Evolutionary conservation across 345 rosid genomes (phyloP).

Genomic region (Durio zibethinus): DNA sequence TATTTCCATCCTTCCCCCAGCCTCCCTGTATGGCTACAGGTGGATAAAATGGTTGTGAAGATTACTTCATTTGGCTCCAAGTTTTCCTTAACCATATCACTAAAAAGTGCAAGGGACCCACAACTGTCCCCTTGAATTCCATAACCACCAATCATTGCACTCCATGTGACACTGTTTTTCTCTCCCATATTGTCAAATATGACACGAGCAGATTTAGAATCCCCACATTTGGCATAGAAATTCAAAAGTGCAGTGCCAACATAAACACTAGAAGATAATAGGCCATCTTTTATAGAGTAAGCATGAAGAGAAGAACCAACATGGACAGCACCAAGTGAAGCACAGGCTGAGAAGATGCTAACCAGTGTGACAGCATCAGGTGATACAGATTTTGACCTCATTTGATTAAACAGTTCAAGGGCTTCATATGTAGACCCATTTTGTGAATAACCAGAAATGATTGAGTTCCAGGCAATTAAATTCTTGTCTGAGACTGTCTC

Average conservation of each 20-base stretch:
- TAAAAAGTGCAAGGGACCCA: conserved; percentile 50
- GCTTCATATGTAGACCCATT: conserved; percentile 56
- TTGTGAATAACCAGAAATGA: conserved; percentile 77
- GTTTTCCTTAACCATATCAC: conserved; percentile 55
- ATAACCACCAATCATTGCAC: conserved; percentile 81
- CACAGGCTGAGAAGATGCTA: conserved; percentile 64
- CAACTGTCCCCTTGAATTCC: conserved; percentile 59
- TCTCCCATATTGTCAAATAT: conserved; percentile 54
- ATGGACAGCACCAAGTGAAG: conserved; percentile 48
- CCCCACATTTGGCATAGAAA: conserved; percentile 83
- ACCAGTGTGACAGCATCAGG: conserved; percentile 90
- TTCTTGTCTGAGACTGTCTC: conserved; percentile 47
- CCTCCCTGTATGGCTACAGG: conserved; percentile 78
- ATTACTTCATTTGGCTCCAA: conserved; percentile 60
- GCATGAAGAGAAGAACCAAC: conserved; percentile 74
- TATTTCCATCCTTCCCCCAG: conserved; percentile 67
- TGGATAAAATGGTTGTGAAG: conserved; percentile 69
- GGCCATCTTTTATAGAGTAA: conserved; percentile 45
- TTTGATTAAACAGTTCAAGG: conserved; percentile 47
- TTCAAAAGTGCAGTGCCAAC: conserved; percentile 79
- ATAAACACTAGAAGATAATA: conserved; percentile 53
- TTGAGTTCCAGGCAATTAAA: conserved; percentile 76
- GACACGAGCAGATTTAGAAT: conserved; percentile 56
- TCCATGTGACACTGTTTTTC: conserved; percentile 68
- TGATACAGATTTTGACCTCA: conserved; percentile 44